Evolutionary conservation across 306 rosid genomes (phyloP).

Genomic region (Lotus japonicus): DNA sequence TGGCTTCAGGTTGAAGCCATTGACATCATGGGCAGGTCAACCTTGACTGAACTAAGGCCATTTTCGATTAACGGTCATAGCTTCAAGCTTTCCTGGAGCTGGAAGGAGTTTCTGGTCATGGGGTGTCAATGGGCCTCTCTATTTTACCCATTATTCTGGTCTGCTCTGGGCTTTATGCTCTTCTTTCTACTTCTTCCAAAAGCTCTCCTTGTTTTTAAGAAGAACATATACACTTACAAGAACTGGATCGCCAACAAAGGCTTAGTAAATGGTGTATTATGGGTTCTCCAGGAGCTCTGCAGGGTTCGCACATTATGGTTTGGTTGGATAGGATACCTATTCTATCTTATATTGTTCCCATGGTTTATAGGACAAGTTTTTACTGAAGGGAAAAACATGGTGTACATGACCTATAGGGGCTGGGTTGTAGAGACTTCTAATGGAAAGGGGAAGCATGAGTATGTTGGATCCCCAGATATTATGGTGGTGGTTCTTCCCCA

Average conservation of each 20-base stretch:
- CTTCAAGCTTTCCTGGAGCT: conserved; percentile 69
- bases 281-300: conserved; percentile 73
- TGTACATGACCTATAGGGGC: conserved; percentile 86
- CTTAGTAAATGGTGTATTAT: conserved; percentile 42
- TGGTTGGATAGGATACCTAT: conserved; percentile 64
- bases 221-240: conserved; percentile 52
- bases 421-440: conserved; percentile 56
- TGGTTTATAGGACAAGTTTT: conserved; percentile 78
- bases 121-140: conserved; percentile 82
- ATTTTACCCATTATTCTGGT: conserved; percentile 73
- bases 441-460: conserved; percentile 45
- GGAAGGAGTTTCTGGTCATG: conserved; percentile 87
- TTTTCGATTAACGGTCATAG: conserved; percentile 76
- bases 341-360: conserved; percentile 65
- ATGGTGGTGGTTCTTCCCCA: conserved; percentile 90
- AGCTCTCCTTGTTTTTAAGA: conserved; percentile 49
- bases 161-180: conserved; percentile 38
- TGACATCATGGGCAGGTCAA: conserved; percentile 55
- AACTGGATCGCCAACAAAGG: conserved; percentile 45
- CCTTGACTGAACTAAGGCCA: conserved; percentile 71
- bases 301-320: conserved; percentile 54
- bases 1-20: conserved; percentile 86
- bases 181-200: conserved; percentile 70
- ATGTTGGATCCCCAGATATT: conserved; percentile 76
- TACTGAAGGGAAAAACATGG: conserved; percentile 48